Evolutionary conservation across 306 rosid genomes (phyloP).

Genomic region (Astragalus glycyphyllos): DNA sequence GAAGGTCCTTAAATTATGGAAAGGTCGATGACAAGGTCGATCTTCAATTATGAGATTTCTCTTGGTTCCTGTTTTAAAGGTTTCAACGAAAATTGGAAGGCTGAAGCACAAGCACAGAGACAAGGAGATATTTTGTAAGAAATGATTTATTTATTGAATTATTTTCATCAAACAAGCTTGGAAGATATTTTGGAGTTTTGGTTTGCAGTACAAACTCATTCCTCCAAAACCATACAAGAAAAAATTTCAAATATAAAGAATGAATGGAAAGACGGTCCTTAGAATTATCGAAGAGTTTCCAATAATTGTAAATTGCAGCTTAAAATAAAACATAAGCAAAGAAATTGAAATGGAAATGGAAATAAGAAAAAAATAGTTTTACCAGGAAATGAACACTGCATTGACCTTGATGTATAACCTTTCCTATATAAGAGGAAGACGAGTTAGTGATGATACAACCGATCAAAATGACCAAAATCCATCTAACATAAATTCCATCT

Average conservation of each 20-base stretch:
- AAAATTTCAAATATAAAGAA: not conserved
- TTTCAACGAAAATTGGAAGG: too few species aligned
- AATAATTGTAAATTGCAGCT: not conserved
- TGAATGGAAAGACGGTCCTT: not conserved
- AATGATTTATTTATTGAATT: not conserved
- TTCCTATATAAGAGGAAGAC: conserved; percentile 36
- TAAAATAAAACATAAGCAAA: not conserved
- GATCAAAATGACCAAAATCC: too few species aligned
- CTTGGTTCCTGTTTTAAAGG: too few species aligned
- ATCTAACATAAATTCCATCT: too few species aligned
- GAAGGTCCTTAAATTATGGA: too few species aligned
- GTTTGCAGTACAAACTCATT: too few species aligned
- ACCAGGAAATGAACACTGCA: conserved; percentile 60
- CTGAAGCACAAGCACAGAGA: too few species aligned
- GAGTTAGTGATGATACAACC: too few species aligned
- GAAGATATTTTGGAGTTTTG: conserved; percentile 1
- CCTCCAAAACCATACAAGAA: not conserved
- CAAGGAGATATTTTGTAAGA: too few species aligned
- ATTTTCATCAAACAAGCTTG: not conserved
- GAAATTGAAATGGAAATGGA: not conserved
- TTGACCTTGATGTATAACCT: conserved; percentile 49
- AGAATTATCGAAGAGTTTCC: not conserved
- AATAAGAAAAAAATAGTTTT: not conserved
- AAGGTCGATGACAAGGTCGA: too few species aligned
- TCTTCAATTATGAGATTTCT: too few species aligned